Percentiles rank a stretch among this genome's conserved stretches.
Evolutionary conservation across 2,329 filamentous ascomycete genomes (phyloP).

Genomic region (Talaromyces sp.): DNA sequence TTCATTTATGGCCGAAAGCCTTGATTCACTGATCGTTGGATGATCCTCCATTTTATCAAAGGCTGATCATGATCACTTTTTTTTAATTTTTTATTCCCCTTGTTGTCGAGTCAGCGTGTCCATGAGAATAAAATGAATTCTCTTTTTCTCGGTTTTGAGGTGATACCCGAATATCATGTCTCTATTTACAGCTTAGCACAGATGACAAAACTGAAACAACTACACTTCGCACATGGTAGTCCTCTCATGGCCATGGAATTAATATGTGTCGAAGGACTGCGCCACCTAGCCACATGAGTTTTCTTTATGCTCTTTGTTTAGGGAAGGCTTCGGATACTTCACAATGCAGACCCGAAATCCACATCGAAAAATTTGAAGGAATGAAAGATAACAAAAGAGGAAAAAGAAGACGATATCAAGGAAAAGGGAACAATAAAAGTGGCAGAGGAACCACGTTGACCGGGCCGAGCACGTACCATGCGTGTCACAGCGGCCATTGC

Average conservation of each 20-base stretch:
- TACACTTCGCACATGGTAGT: not conserved
- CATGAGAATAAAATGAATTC: not conserved
- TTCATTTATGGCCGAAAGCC: slow-evolving; percentile 32
- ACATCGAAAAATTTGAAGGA: not conserved
- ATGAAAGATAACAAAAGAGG: not conserved
- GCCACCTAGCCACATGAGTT: not conserved
- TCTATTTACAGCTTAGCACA: not conserved
- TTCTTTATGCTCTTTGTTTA: not conserved
- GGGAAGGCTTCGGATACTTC: not conserved
- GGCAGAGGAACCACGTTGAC: not conserved
- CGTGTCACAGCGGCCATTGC: no score
- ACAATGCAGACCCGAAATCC: not conserved
- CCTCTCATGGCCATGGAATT: no score
- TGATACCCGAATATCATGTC: not conserved
- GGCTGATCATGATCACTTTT: not conserved
- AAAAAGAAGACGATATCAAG: not conserved
- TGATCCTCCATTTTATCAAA: not conserved
- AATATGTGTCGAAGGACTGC: not conserved
- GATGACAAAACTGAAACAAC: not conserved
- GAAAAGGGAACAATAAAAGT: not conserved
- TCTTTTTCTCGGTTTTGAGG: no score
- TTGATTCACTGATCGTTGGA: not conserved
- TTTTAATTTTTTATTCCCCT: not conserved
- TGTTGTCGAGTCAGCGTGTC: not conserved
- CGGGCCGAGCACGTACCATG: no score